Evolutionary conservation across 1,139 yeast species (phyloP).

Genomic region (Suhomyces bolitotheri): DNA sequence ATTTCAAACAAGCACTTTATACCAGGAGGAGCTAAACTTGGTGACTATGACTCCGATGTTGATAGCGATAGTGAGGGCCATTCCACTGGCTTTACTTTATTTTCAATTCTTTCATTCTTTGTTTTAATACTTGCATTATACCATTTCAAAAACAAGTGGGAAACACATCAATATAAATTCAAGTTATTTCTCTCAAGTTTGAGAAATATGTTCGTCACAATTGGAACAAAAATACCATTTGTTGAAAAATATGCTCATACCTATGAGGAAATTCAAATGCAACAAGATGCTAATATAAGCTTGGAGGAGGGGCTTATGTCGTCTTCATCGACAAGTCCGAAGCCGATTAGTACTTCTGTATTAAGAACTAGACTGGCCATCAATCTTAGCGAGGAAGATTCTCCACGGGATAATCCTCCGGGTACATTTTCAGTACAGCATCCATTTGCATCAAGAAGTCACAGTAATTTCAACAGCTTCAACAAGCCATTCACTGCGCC

Average conservation of each 20-base stretch:
- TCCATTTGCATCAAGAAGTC: conserved; percentile 9
- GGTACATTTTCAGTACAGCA: background rate
- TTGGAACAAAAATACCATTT: conserved; percentile 8
- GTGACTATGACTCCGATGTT: conserved; percentile 21
- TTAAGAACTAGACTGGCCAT: conserved; percentile 45
- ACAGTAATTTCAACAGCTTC: conserved; percentile 27
- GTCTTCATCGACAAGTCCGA: conserved; percentile 20
- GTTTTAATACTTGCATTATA: conserved; percentile 22
- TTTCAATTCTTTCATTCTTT: conserved; percentile 22
- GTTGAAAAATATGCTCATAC: conserved; percentile 4
- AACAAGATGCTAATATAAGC: conserved; percentile 23
- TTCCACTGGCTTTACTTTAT: background rate
- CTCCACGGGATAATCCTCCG: conserved; percentile 6
- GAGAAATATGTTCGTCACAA: conserved; percentile 1
- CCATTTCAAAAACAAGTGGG: conserved; percentile 20
- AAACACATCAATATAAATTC: conserved; percentile 17
- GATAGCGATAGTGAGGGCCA: conserved; percentile 23
- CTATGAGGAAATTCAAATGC: conserved; percentile 10
- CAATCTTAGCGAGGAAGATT: conserved; percentile 29
- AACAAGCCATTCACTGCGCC: conserved; percentile 41
- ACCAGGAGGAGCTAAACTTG: conserved; percentile 29
- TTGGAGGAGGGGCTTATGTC: conserved; percentile 37
- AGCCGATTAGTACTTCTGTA: conserved; percentile 18
- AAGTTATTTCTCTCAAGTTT: conserved; percentile 20
- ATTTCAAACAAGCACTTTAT: conserved; percentile 44